Evolutionary conservation across 2,329 filamentous ascomycete species (phyloP), one percentile per base, ranked within the genome.

Genomic region (Incumbomyces delicatus): DNA sequence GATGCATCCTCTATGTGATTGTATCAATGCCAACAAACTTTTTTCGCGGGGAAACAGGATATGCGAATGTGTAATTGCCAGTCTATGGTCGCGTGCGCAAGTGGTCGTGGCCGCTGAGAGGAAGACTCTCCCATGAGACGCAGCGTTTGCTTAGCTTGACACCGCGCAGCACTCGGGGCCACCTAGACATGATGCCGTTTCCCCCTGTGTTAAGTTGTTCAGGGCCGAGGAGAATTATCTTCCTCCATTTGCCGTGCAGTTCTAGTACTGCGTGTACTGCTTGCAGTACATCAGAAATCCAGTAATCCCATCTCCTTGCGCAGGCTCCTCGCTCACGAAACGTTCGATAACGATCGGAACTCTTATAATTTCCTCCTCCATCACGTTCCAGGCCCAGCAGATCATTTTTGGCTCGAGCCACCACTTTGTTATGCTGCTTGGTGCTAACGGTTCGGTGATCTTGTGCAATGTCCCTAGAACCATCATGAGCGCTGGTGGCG

Each of bases 311-410:
- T 39, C 37, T 17, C 32, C 40, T 11, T 34, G 30, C 16, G 43
- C 34, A n/a, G 34, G 30, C 8, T 34, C 17, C 32, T 18, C 38
- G 20, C 40, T 43, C 17, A 42, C 38, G 32, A 47, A 47, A 31
- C 22, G 30, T 22, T 42, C 40, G 29, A 44, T 38, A 33, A 44
- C 46, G 16, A 47, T 42, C 3, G 55, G 53, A 7, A 57, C 46
- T 37, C 38, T 33, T 2, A 57, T 49, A 11, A 41, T 49, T 39
- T 71, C 67, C 34, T 67, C 62, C 41, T 67, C 61, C 34, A 60
- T 59, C 36, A 68, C 59, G 49, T 63, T 62, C 62, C 66, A 69
- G 18, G 64, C 63, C 68, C 68, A 71, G 38, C 66, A 63, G 39
- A 70, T 42, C 29, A 49, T 49, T 30, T 53, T 44, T 30, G 53